Percentiles rank a stretch among this genome's conserved stretches.
These are phyloP conservation scores for Phytophthora idaei DNA, from an alignment of 352 stramenopile species.

Conservation along the genomic window DNA sequence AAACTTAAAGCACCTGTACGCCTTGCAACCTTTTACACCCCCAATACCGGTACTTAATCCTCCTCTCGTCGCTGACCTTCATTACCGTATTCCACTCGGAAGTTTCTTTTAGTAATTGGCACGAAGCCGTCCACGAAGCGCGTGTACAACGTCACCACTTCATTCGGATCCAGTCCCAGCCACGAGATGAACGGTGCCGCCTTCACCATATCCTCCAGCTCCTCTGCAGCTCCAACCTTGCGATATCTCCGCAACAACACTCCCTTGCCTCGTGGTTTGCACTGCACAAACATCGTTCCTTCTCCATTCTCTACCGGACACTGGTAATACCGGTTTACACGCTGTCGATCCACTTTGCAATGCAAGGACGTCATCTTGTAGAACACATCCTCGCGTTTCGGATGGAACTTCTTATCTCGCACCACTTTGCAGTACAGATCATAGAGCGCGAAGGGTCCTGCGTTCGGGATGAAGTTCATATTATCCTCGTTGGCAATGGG, in stretches of 20 bases:
- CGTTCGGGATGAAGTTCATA: slow-evolving; percentile 62
- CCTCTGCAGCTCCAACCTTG: slow-evolving; percentile 15
- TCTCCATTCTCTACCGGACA: slow-evolving; percentile 18
- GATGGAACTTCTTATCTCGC: slow-evolving; percentile 38
- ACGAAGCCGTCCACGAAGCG: slow-evolving; percentile 48
- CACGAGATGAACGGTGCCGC: slow-evolving; percentile 35
- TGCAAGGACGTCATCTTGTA: slow-evolving; percentile 72
- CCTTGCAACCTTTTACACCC: slow-evolving; percentile 24
- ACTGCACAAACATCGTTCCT: slow-evolving; percentile 35
- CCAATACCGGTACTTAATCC: slow-evolving; percentile 5
- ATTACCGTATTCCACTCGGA: slow-evolving; percentile 23
- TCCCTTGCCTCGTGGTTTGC: slow-evolving; percentile 60
- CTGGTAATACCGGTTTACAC: slow-evolving; percentile 56
- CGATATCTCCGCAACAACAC: slow-evolving; percentile 52
- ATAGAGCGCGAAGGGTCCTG: slow-evolving; percentile 51
- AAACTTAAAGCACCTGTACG: slow-evolving; percentile 30
- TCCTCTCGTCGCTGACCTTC: slow-evolving; percentile 6
- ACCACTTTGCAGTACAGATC: slow-evolving; percentile 50
- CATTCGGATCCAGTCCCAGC: slow-evolving; percentile 39
- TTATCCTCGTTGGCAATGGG: slow-evolving; percentile 65
- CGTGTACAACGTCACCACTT: slow-evolving; percentile 41
- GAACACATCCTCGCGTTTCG: slow-evolving; percentile 55
- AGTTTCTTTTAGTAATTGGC: slow-evolving; percentile 48
- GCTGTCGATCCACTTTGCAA: slow-evolving; percentile 62
- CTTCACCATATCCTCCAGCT: slow-evolving; percentile 31